These are phyloP conservation scores for Ashbya aceris DNA, from an alignment of 1,139 yeast species.

Conservation along the genomic window DNA sequence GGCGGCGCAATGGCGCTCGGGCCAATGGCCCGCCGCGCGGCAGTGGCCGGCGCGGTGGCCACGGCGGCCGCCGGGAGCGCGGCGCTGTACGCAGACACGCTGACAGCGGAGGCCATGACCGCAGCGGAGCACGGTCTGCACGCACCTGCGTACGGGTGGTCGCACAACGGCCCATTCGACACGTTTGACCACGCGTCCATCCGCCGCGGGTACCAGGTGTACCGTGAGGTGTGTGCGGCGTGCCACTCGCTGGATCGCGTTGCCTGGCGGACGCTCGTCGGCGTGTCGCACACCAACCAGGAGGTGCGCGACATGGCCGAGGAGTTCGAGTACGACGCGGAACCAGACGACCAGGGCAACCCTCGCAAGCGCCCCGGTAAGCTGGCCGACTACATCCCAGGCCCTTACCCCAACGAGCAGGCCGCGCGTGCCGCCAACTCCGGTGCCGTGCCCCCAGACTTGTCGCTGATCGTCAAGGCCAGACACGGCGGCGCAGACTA, in stretches of 20 bases:
- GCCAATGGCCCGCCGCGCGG: slow-evolving; percentile 35
- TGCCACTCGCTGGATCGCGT: slow-evolving; percentile 96
- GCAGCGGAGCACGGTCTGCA: slow-evolving; percentile 99
- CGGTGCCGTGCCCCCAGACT: slow-evolving; percentile 98
- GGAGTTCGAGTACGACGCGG: slow-evolving; percentile 96
- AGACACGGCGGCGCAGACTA: slow-evolving; percentile 98
- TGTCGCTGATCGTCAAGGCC: slow-evolving; percentile 94
- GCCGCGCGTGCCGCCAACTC: slow-evolving; percentile 99
- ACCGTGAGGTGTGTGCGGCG: slow-evolving; percentile 97
- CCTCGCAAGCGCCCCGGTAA: slow-evolving; percentile 98
- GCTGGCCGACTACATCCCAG: slow-evolving; percentile 89
- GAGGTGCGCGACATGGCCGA: slow-evolving; percentile 94
- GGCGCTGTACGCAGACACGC: slow-evolving; percentile 66
- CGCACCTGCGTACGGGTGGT: slow-evolving; percentile 88
- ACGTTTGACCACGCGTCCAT: slow-evolving; percentile 94
- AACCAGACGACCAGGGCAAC: slow-evolving; percentile 98
- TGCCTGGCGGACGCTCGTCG: slow-evolving; percentile 98
- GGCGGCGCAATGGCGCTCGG: slow-evolving; percentile 1
- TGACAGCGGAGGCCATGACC: slow-evolving; percentile 92
- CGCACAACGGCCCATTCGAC: slow-evolving; percentile 85
- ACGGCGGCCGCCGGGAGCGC: slow-evolving; percentile 70
- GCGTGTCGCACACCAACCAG: slow-evolving; percentile 84
- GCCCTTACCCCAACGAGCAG: slow-evolving; percentile 94
- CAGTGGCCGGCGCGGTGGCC: slow-evolving; percentile 47
- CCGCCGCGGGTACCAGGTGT: slow-evolving; percentile 98